Conservation (phyloP, 306 rosid species). For the Mucuna pruriens region DNA sequence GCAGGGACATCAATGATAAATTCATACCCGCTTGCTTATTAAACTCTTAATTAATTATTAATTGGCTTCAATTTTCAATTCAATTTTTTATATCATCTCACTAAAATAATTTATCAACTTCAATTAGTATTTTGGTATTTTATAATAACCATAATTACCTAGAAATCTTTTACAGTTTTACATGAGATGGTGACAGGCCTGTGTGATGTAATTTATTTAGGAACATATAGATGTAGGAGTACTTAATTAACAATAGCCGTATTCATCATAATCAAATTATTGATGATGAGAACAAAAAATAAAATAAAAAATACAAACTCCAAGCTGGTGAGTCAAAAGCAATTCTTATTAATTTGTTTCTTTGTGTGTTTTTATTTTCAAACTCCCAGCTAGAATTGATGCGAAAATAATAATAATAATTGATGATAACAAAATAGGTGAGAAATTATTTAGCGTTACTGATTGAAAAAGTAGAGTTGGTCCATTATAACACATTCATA, state of each 20-base stretch:
- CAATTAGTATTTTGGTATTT: background rate
- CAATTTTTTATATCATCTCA: background rate
- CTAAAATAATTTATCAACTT: background rate
- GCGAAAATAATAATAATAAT: too few species aligned
- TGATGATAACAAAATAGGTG: background rate
- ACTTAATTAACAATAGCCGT: background rate
- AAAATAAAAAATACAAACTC: background rate
- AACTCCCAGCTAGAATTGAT: background rate
- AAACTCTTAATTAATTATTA: background rate
- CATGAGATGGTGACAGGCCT: background rate
- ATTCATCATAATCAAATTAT: background rate
- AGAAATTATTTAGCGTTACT: background rate
- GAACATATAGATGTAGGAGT: background rate
- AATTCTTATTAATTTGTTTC: background rate
- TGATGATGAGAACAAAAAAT: background rate
- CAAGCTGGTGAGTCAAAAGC: background rate
- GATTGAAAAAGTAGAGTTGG: too few species aligned
- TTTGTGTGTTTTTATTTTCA: background rate
- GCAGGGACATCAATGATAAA: constrained; percentile 18
- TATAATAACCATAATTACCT: background rate
- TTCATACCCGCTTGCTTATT: background rate
- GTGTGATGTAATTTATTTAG: background rate
- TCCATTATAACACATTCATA: too few species aligned
- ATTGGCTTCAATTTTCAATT: background rate
- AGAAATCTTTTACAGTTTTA: background rate